Evolutionary conservation across 768 basidiomycete genomes (phyloP), one percentile per base, ranked within the genome.

Genomic region (Rhizopogon rudus): DNA sequence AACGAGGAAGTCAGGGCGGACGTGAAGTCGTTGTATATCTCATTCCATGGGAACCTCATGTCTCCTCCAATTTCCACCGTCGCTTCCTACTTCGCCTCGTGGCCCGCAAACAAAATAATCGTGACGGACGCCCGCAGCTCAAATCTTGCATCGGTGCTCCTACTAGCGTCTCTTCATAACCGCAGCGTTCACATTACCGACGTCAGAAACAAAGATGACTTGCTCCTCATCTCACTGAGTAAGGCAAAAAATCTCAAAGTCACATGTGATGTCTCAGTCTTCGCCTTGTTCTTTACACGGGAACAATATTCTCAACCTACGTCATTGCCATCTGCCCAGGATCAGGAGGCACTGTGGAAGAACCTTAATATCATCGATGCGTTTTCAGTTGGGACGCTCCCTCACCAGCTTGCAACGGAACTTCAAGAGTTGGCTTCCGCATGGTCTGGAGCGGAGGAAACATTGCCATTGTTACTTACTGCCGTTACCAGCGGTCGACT

Each of bases 251-350:
- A 89, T 12, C 81, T 98, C 63, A 89, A 91, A 64, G 96, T 98
- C 49, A 98, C 96, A 3, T 98, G 96, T 70, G 97, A 99, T 62
- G 92, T 97, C 33, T 86, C 94, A 13, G 80, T 98, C 49, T 98
- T 89, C 71, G 81, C 91, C 16, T 75, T 99, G 52, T 98, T 97
- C 82, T 95, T 92, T 75, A 82, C 81, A 2, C 77, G 74, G 44
- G 88, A 87, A 52, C 79, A 91, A 57, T 95, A 83, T 75, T 86
- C 87, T 1, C 74, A 72, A 1, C 77, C 84, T 17, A 73, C 75
- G 2, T 75, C 78, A 60, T 79, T 97, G 40, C 95, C 94, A 3
- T 78, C 88, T 0, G 64, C 70, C 2, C 82, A 84, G 51, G 91
- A 95, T 60, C 94, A 97, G 68, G 78, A 80, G 49, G 81, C 84